phyloP scores from a whole-genome alignment of 2,329 filamentous ascomycete genomes.

The Monilinia laxa region DNA sequence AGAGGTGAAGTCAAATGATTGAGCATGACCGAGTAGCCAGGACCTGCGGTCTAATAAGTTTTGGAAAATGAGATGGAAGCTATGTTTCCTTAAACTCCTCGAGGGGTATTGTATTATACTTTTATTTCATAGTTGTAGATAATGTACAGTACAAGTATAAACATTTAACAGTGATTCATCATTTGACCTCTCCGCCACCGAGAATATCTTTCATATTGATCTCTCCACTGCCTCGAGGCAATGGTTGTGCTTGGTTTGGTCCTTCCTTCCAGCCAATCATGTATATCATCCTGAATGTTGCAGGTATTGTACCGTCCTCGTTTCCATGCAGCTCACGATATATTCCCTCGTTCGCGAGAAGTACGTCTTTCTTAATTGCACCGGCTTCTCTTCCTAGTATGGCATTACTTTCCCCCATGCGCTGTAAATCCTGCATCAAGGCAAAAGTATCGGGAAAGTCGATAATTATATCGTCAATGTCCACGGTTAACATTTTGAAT shows the following conservation, averaged over 20 bases:
- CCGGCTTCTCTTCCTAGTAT: slow-evolving; percentile 82
- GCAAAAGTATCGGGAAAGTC: slow-evolving; percentile 89
- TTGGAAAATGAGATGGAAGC: neutral
- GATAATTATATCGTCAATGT: slow-evolving; percentile 95
- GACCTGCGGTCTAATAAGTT: neutral
- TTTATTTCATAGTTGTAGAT: neutral
- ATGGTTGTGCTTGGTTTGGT: slow-evolving; percentile 72
- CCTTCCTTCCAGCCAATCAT: slow-evolving; percentile 99
- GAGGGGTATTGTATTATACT: neutral
- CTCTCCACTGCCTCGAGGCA: slow-evolving; percentile 80
- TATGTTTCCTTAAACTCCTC: neutral
- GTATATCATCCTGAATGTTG: slow-evolving; percentile 92
- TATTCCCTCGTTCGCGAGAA: slow-evolving; percentile 84
- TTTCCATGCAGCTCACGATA: slow-evolving; percentile 87
- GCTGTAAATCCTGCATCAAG: slow-evolving; percentile 89
- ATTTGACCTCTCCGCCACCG: slow-evolving; percentile 39
- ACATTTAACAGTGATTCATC: slow-evolving; percentile 1
- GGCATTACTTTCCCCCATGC: slow-evolving; percentile 94
- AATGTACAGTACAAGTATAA: neutral
- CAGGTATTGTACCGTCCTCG: slow-evolving; percentile 72
- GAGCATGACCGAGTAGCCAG: too few relatives aligned
- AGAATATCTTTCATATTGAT: slow-evolving; percentile 85
- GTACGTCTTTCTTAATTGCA: slow-evolving; percentile 73
- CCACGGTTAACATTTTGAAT: slow-evolving; percentile 94
- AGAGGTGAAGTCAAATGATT: neutral